phyloP scores from a whole-genome alignment of 805 yeast genomes.

The Helenozyma baotianmanensis region DNA sequence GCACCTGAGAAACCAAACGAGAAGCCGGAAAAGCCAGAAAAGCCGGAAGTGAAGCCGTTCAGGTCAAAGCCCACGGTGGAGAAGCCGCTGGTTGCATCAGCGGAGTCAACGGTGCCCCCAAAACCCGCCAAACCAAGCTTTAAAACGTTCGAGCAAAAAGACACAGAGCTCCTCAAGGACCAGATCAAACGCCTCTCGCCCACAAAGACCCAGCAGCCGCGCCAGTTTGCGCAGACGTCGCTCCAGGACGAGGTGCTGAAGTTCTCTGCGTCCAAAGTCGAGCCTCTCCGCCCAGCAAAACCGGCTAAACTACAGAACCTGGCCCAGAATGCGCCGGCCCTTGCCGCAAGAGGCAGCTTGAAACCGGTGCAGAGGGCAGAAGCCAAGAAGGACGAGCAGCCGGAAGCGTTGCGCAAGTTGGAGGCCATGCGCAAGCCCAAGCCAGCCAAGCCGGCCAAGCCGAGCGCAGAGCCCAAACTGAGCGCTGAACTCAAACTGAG shows the following conservation, averaged over 20 bases:
- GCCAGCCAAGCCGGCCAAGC: slow-evolving; percentile 4
- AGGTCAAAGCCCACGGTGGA: background rate
- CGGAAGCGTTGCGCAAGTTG: background rate
- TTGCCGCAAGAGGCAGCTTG: slow-evolving; percentile 7
- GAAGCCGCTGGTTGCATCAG: too few species aligned
- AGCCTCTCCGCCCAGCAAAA: slow-evolving; percentile 15
- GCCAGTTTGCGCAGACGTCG: background rate
- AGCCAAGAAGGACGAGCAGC: background rate
- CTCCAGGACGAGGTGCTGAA: too few species aligned
- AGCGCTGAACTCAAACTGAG: too few species aligned
- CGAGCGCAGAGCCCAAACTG: too few species aligned
- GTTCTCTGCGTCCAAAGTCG: background rate
- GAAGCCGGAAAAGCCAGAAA: background rate
- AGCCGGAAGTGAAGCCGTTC: slow-evolving; percentile 5
- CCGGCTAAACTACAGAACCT: slow-evolving; percentile 6
- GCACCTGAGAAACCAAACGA: slow-evolving; percentile 4
- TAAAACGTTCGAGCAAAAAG: slow-evolving; percentile 3
- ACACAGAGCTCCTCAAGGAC: slow-evolving; percentile 6
- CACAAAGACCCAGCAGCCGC: slow-evolving; percentile 2
- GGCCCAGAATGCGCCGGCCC: slow-evolving; percentile 6
- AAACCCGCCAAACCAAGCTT: slow-evolving; percentile 17
- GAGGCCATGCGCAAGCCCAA: background rate
- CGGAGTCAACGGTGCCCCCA: slow-evolving; percentile 7
- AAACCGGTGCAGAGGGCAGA: slow-evolving; percentile 2
- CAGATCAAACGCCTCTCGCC: slow-evolving; percentile 8